Evolutionary conservation across 129 eudicot species (phyloP), one percentile per base, ranked within the genome.

Genomic region (Helichrysum umbraculigerum): DNA sequence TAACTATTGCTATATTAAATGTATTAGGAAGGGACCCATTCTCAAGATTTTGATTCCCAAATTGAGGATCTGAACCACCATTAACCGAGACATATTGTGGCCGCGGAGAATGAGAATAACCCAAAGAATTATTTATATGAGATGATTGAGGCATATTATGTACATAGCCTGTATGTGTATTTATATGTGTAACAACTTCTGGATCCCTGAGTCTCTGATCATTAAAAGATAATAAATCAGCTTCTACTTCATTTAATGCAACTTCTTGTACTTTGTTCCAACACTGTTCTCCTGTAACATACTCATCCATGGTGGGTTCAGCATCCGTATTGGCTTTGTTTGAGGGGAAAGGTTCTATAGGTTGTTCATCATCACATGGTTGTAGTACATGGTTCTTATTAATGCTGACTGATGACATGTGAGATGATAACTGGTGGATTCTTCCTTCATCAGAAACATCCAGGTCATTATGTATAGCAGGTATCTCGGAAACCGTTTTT

Each of bases 121-220:
- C 59, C 68, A 79, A 70, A 61, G 81, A 79, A 51, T 71, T 71
- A 19, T 89, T 77, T 12, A 60, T 41, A 86, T 81, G 78, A 50
- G 81, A 74, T 37, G 87, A 59, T 11, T 81, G 78, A 56, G 97
- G 85, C 71, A 66, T 28, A 63, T 79, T 76, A 19, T 80, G 81
- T 17, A 78, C 58, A 85, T 79, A 78, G 77, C 78, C 58, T 66
- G 82, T 68, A 34, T 76, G 70, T 75, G 79, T 51, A 37, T 72
- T 14, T 60, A 72, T 66, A 32, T 66, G 81, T 64, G 71, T 71
- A 60, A 78, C 75, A 58, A 87, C 81, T 84, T 89, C 88, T 20
- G 99, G 92, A 81, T 95, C 99, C 62, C 82, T 86, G 9, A 83
- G 81, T 60, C 92, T 83, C 81, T 89, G 96, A 76, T 78, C 83